Evolutionary conservation across 2,329 filamentous ascomycete genomes (phyloP).

Genomic region (Teratosphaeriaceae sp.): DNA sequence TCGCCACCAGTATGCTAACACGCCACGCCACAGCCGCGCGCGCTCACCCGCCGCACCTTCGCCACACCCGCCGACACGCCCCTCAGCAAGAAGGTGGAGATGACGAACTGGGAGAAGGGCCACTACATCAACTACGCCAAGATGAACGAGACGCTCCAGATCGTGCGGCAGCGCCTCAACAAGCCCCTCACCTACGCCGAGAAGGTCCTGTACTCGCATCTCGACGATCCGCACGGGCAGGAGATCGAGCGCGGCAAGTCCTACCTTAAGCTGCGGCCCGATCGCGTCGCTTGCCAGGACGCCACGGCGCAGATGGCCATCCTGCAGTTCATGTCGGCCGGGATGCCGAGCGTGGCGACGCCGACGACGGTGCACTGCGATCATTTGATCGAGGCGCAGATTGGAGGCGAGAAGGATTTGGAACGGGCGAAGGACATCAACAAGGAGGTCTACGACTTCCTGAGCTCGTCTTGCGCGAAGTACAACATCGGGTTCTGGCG

Average conservation of each 20-base stretch:
- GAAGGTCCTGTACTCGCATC: constrained; percentile 98
- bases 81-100: constrained; percentile 92
- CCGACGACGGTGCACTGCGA: constrained; percentile 97
- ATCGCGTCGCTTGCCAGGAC: constrained; percentile 98
- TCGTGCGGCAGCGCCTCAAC: constrained; percentile 86
- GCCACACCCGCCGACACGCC: constrained; percentile 81
- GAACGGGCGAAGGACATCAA: constrained; percentile 86
- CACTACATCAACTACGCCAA: constrained; percentile 99
- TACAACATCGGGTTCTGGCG: constrained; percentile 99
- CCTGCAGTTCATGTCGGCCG: constrained; percentile 98
- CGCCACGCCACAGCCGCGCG: constrained; percentile 19
- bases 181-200: constrained; percentile 91
- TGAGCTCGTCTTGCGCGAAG: constrained; percentile 89
- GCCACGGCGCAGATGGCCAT: constrained; percentile 99
- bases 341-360: constrained; percentile 91
- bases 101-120: constrained; percentile 38
- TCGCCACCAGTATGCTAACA: constrained; percentile 12
- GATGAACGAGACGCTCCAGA: constrained; percentile 93
- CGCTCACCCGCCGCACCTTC: constrained; percentile 56
- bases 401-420: constrained; percentile 91
- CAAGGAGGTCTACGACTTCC: constrained; percentile 99
- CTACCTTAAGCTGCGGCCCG: constrained; percentile 93
- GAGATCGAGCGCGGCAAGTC: constrained; percentile 94
- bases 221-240: constrained; percentile 93
- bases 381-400: constrained; percentile 96